phyloP scores from a whole-genome alignment of 169 alveolate species.

The Plasmodium chabaudi region DNA sequence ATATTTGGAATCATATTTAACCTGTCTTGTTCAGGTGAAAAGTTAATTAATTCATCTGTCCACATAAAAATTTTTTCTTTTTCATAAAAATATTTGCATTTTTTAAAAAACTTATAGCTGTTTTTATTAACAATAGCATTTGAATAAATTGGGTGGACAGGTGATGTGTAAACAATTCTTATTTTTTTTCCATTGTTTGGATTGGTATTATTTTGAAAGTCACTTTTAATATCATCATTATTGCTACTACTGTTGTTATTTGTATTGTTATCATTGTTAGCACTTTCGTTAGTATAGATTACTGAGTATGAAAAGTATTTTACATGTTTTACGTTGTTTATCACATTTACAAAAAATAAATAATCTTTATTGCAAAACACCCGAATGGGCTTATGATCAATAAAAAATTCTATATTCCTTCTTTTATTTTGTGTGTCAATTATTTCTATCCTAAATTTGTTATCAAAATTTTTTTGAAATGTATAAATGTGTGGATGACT shows the following conservation, averaged over 20 bases:
- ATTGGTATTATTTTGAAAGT: not conserved
- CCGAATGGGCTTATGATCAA: constrained; percentile 42
- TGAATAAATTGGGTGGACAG: constrained; percentile 42
- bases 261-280: too few relatives aligned
- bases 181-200: constrained; percentile 35
- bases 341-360: constrained; percentile 50
- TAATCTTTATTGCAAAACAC: constrained; percentile 29
- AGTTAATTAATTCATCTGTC: constrained; percentile 24
- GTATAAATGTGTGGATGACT: constrained; percentile 29
- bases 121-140: not conserved
- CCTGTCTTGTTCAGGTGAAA: constrained; percentile 11
- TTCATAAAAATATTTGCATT: constrained; percentile 72
- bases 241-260: too few relatives aligned
- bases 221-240: too few relatives aligned
- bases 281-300: not conserved
- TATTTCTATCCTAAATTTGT: constrained; percentile 27
- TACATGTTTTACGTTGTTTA: constrained; percentile 2
- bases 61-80: constrained; percentile 50
- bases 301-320: constrained; percentile 61
- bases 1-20: constrained; percentile 51
- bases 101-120: constrained; percentile 22
- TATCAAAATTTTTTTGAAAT: constrained; percentile 9
- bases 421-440: constrained; percentile 42
- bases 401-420: constrained; percentile 15
- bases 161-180: constrained; percentile 47